Base-by-base conservation (phyloP, 495 filamentous ascomycete genomes). In the Achaetomiella virescens region DNA sequence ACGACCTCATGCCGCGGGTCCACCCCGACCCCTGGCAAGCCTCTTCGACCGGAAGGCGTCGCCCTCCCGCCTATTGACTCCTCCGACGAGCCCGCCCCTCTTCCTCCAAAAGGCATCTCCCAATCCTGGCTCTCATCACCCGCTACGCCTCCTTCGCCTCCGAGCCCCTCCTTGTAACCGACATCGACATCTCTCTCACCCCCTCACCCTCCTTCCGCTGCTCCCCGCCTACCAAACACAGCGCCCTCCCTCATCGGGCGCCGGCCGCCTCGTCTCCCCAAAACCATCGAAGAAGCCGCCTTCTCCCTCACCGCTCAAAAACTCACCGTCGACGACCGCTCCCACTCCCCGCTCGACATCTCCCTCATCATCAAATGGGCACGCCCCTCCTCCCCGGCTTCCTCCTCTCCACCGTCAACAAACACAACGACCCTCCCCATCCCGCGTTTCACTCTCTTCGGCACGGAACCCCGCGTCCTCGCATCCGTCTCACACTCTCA, bases 381-480 rank as follows among this genome's bases (percentile, higher is more conserved):
- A 12, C 84, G 89, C 25, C 59, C 58, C 1, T 43, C 51, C 11
- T 2, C 4, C 29, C 1, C 14, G 3, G 3, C 24, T 17, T 8
- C 11, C 38, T 15, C 38, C 1, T 41, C 5, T n/a, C 57, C 3
- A 33, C 21, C 27, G 35, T 18, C 22, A 37, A 17, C 53, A 3
- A 85, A 87, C 52, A 81, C 71, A 8, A 85, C 81, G 3, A 69
- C 70, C 6, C 77, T 97, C 6, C 78, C 82, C 3, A 80, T 95
- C 14, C 91, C 91, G 15, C 86, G 88, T 11, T 83, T 96, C 55
- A 76, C 83, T 50, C 75, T 95, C 38, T 86, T 90, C 0, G 84
- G 82, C 58, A 85, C 84, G 36, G 93, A 98, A 59, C 95, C 95
- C 8, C 85, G 93, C 46, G 90, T 96, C 6, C 80, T 97, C 0